Evolutionary conservation across 257 asterid genomes (phyloP).

Genomic region (Solanum chaucha): DNA sequence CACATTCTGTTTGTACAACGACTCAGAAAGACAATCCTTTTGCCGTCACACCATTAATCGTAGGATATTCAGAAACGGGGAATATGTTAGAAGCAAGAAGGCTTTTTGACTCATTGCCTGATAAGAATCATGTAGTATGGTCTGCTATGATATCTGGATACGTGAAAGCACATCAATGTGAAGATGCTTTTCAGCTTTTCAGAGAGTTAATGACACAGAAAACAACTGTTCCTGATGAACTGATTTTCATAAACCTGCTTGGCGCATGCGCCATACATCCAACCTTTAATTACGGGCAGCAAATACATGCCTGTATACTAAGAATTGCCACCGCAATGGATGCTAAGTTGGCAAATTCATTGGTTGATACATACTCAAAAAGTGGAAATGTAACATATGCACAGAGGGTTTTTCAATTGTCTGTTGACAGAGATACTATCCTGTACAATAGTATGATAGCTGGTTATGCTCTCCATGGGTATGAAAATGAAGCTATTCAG

Average conservation of each 20-base stretch:
- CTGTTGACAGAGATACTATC: slow-evolving; percentile 32
- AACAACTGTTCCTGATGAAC: slow-evolving; percentile 31
- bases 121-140: slow-evolving; percentile 62
- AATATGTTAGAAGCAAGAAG: slow-evolving; percentile 50
- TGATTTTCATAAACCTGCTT: slow-evolving; percentile 51
- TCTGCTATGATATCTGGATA: slow-evolving; percentile 74
- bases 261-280: slow-evolving; percentile 59
- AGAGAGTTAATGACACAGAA: slow-evolving; percentile 28
- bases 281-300: slow-evolving; percentile 54
- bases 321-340: slow-evolving; percentile 35
- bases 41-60: slow-evolving; percentile 56
- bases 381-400: slow-evolving; percentile 62
- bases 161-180: slow-evolving; percentile 40
- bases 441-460: slow-evolving; percentile 75
- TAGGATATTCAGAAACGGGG: slow-evolving; percentile 57
- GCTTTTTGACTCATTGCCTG: slow-evolving; percentile 48
- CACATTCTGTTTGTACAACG: slow-evolving; percentile 30
- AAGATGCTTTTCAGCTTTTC: slow-evolving; percentile 64
- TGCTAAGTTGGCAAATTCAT: slow-evolving; percentile 42
- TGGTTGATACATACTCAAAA: slow-evolving; percentile 82
- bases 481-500: slow-evolving; percentile 39
- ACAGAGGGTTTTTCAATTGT: slow-evolving; percentile 30
- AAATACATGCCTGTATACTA: slow-evolving; percentile 58
- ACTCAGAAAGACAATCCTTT: slow-evolving; percentile 29
- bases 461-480: slow-evolving; percentile 83